Conservation (phyloP, 1,284 basidiomycete species). For the Termitomyces sp. region DNA sequence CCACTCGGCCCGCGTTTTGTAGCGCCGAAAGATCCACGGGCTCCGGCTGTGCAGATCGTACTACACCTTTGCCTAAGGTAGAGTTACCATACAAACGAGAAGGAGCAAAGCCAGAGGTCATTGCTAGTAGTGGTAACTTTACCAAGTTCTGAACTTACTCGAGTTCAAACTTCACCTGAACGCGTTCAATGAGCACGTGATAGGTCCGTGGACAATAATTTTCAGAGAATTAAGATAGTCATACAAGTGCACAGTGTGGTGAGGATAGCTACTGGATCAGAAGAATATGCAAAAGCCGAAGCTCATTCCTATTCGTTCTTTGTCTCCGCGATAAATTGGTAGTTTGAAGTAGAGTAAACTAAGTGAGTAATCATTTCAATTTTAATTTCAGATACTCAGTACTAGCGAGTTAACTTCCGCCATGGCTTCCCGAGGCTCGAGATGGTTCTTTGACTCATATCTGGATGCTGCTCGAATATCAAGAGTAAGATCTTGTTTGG, state of each 20-base stretch:
- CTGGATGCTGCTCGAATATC: not conserved
- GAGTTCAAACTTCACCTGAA: not conserved
- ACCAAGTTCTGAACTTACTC: not conserved
- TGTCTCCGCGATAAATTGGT: too few species aligned
- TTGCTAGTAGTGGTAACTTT: conserved; percentile 11
- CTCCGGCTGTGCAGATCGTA: conserved; percentile 16
- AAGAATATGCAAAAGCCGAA: not conserved
- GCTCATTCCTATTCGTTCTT: not conserved
- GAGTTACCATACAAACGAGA: conserved; percentile 19
- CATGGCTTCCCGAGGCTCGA: not conserved
- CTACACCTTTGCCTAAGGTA: conserved; percentile 1
- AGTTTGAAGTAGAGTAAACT: not conserved
- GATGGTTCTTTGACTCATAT: not conserved
- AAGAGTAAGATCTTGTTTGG: conserved; percentile 1
- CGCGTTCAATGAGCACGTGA: conserved; percentile 14
- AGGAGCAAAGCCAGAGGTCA: conserved; percentile 25
- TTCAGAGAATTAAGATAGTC: not conserved
- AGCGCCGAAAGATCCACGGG: conserved; percentile 58
- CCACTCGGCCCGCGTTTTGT: conserved; percentile 57
- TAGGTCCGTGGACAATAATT: not conserved
- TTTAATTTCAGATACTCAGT: not conserved
- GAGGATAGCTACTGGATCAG: too few species aligned
- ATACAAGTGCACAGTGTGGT: not conserved
- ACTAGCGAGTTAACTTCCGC: not conserved
- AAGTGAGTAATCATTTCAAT: too few species aligned